phyloP scores from a whole-genome alignment of 768 basidiomycete species.

The Hebeloma cylindrosporum region DNA sequence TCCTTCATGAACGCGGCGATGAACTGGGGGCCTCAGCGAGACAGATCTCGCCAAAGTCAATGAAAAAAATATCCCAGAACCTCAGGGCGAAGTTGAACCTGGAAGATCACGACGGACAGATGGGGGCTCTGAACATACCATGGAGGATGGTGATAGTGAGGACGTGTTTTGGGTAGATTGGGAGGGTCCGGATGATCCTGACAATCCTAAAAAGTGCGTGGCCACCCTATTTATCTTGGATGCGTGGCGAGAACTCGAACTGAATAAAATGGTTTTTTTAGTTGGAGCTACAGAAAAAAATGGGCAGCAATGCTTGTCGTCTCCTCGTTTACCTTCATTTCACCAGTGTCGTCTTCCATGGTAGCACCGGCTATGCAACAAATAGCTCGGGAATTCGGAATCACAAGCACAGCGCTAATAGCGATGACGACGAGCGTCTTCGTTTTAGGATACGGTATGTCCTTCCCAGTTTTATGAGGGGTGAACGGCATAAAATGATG shows the following conservation, averaged over 20 bases:
- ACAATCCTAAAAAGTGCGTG: conserved; percentile 59
- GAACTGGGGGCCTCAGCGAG: conserved; percentile 24
- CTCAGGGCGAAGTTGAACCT: no score
- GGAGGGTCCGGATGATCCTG: conserved; percentile 60
- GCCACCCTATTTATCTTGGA: neutral
- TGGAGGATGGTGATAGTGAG: neutral
- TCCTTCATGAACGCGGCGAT: conserved; percentile 18
- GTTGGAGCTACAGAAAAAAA: conserved; percentile 59
- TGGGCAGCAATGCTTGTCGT: conserved; percentile 67
- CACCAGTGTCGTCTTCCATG: conserved; percentile 72
- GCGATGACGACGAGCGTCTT: conserved; percentile 61
- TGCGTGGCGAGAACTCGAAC: neutral
- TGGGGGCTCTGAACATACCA: neutral
- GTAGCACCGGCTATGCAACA: conserved; percentile 61
- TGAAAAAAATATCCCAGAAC: no score
- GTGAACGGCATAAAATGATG: neutral
- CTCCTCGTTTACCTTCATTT: conserved; percentile 67
- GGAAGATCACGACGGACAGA: no score
- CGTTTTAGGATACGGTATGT: conserved; percentile 54
- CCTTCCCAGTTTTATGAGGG: neutral
- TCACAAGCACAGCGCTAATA: conserved; percentile 47
- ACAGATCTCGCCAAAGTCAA: no score
- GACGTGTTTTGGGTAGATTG: conserved; percentile 50
- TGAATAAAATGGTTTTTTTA: conserved; percentile 25
- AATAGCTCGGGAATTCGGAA: conserved; percentile 52